A percentile compares a stretch with the other conserved stretches of the same genome.
Evolutionary conservation across 768 basidiomycete species (phyloP).

Genomic region (Pleurotus tuoliensis): DNA sequence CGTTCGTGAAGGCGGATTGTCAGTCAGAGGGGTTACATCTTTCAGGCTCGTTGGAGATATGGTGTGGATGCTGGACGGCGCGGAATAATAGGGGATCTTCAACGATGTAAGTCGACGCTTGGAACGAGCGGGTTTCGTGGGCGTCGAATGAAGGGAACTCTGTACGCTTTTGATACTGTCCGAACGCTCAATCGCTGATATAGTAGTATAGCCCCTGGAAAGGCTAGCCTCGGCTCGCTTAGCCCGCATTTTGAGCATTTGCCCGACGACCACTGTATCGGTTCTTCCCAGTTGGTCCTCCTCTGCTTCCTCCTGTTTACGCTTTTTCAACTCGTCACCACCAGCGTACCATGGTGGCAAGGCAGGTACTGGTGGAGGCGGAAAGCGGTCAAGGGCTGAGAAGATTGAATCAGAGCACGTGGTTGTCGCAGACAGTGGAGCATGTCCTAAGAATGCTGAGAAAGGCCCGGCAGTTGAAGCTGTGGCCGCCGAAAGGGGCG

Average conservation of each 20-base stretch:
- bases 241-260: constrained; percentile 8
- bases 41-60: not conserved
- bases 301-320: not conserved
- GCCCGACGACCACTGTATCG: constrained; percentile 5
- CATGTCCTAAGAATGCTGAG: constrained; percentile 1
- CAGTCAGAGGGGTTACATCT: not conserved
- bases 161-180: constrained; percentile 5
- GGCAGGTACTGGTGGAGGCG: not conserved
- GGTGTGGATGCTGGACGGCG: not conserved
- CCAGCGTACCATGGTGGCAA: not conserved
- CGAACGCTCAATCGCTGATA: constrained; percentile 2
- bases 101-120: not conserved
- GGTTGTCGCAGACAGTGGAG: not conserved
- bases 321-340: not conserved
- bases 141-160: not conserved
- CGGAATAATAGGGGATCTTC: not conserved
- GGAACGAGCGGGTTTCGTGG: not conserved
- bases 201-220: not conserved
- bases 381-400: constrained; percentile 3
- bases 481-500: not conserved
- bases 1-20: not conserved
- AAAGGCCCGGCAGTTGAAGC: constrained; percentile 4
- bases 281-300: not conserved
- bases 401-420: not conserved
- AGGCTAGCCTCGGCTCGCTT: not conserved